These are phyloP conservation scores for Suillus spraguei DNA, from an alignment of 768 basidiomycete genomes.

Conservation along the genomic window DNA sequence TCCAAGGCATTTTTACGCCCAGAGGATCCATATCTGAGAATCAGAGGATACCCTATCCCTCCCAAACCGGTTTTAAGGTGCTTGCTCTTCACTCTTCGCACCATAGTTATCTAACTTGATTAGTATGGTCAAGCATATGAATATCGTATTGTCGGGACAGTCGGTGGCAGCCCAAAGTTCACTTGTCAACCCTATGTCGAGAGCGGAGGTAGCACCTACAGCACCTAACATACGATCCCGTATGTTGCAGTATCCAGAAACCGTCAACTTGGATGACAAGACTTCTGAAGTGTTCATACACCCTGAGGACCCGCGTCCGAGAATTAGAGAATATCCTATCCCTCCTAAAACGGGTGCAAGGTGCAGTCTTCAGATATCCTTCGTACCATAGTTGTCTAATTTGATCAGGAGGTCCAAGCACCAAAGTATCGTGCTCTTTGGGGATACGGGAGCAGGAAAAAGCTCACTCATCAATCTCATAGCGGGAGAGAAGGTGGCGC, in stretches of 20 bases:
- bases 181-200: conserved; percentile 39
- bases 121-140: not conserved
- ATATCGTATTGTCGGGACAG: conserved; percentile 43
- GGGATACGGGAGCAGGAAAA: conserved; percentile 40
- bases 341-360: not conserved
- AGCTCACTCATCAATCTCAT: conserved; percentile 42
- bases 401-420: not conserved
- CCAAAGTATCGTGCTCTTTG: conserved; percentile 40
- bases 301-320: conserved; percentile 27
- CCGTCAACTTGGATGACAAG: conserved; percentile 25
- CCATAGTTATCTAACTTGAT: not conserved
- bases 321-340: conserved; percentile 19
- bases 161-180: conserved; percentile 39
- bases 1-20: conserved; percentile 32
- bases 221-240: conserved; percentile 33
- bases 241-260: conserved; percentile 30
- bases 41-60: conserved; percentile 20
- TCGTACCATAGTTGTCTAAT: not conserved
- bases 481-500: conserved; percentile 30
- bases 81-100: not conserved
- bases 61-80: not conserved
- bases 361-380: not conserved
- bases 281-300: conserved; percentile 34
- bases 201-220: conserved; percentile 28
- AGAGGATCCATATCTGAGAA: conserved; percentile 27